Evolutionary conservation across 2,329 filamentous ascomycete genomes (phyloP), one percentile per base, ranked within the genome.

Genomic region (Aspergillus ruber): DNA sequence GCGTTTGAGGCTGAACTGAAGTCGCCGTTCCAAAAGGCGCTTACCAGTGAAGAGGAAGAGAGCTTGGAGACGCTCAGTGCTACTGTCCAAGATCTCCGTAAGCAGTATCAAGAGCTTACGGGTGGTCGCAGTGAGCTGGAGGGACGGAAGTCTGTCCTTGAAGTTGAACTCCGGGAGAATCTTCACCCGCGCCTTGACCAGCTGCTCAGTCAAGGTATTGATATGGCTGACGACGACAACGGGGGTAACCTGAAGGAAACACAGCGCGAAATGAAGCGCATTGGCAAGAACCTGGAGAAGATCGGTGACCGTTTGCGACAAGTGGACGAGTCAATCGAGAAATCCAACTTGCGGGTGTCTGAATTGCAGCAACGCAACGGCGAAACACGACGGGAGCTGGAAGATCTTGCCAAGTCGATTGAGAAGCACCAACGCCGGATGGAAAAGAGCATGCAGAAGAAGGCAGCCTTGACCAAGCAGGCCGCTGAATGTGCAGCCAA

Each of bases 381-480:
- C 1, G 77, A 86, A 53, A 85, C 82, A 58, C 83, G 90, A 63
- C 79, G 84, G 38, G 76, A 82, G 46, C 82, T 90, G 57, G 84
- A 88, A 60, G 86, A 90, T 41, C 78, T 95, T 46, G 83, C 88
- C 2, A 78, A 78, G 45, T 80, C 81, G 29, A 93, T 97, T 54
- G 85, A 91, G 63, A 89, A 84, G 63, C 83, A 91, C 56, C 88
- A 95, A 70, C 90, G 90, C 69, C 81, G 81, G 43, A 88, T 97
- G 76, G 90, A 96, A 65, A 95, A 91, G 75, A 90, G 85, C 56
- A 85, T 95, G 62, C 86, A 90, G 58, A 89, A 90, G 68, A 93
- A 91, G 65, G 87, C 89, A 10, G 78, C 89, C 3, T 75, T 94
- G 52, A 85, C 82, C 13, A 80, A 84, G 42, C 86, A 90, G 63